Evolutionary conservation across 768 basidiomycete genomes (phyloP).

Genomic region (Strobilomyces dryophilus): DNA sequence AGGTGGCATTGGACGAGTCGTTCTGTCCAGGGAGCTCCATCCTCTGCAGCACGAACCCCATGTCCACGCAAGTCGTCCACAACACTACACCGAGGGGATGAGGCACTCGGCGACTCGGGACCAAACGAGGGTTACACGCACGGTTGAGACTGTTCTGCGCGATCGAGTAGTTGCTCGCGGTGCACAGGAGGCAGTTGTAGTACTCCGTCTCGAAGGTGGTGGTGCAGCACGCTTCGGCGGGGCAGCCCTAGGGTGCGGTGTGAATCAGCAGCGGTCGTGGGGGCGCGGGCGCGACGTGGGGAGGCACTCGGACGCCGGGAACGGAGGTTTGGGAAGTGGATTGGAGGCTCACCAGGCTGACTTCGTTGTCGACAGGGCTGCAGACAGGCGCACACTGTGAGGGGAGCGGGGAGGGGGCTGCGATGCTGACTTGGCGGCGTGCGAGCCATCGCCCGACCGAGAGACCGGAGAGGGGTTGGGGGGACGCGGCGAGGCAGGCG

Average conservation of each 20-base stretch:
- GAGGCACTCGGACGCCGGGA: too few species aligned
- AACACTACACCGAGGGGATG: constrained; percentile 14
- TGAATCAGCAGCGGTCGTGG: neutral
- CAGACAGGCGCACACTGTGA: constrained; percentile 23
- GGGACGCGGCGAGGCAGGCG: neutral
- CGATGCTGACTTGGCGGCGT: constrained; percentile 19
- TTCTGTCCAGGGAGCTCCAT: constrained; percentile 27
- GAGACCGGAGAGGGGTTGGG: neutral
- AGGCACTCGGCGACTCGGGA: neutral
- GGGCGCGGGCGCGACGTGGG: too few species aligned
- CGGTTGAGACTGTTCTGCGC: constrained; percentile 34
- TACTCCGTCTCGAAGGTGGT: constrained; percentile 35
- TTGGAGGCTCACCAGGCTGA: constrained; percentile 22
- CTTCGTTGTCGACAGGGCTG: constrained; percentile 21
- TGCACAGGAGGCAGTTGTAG: constrained; percentile 41
- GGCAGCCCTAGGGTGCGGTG: constrained; percentile 23
- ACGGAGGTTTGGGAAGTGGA: neutral
- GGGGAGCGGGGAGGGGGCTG: constrained; percentile 13
- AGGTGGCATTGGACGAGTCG: constrained; percentile 5
- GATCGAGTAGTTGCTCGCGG: constrained; percentile 26
- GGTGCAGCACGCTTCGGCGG: constrained; percentile 36
- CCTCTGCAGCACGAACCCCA: constrained; percentile 21
- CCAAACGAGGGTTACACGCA: constrained; percentile 18
- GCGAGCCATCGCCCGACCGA: neutral
- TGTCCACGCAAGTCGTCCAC: constrained; percentile 23